Percentiles rank a stretch among this genome's conserved stretches.
Evolutionary conservation across 495 filamentous ascomycete genomes (phyloP).

Genomic region (Aspergillus heteromorphus): DNA sequence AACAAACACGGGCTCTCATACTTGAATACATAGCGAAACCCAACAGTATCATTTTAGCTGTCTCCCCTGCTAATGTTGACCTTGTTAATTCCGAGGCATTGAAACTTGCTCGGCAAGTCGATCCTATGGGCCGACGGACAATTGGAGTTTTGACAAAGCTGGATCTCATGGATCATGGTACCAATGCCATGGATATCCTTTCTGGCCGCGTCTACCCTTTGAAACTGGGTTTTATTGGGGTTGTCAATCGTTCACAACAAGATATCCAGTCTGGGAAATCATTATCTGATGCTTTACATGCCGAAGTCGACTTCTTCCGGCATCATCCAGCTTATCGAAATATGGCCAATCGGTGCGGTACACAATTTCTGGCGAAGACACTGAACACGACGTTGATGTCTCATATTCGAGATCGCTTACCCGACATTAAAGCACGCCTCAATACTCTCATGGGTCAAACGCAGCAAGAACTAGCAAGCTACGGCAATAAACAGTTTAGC

Average conservation of each 20-base stretch:
- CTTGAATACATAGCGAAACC: constrained; percentile 98
- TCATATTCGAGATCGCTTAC: constrained; percentile 91
- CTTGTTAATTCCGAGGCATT: constrained; percentile 97
- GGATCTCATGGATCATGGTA: constrained; percentile 98
- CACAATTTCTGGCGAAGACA: constrained; percentile 91
- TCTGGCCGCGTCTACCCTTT: constrained; percentile 94
- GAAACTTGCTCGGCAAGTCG: constrained; percentile 95
- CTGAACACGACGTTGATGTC: constrained; percentile 92
- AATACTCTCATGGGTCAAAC: constrained; percentile 99
- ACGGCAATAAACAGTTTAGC: constrained; percentile 96
- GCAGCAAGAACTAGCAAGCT: constrained; percentile 96
- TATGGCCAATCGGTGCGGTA: constrained; percentile 90
- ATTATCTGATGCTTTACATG: constrained; percentile 79
- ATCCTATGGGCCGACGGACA: constrained; percentile 88
- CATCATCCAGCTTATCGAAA: constrained; percentile 97
- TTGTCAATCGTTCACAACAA: constrained; percentile 97
- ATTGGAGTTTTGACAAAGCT: constrained; percentile 97
- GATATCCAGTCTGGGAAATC: constrained; percentile 96
- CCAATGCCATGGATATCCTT: constrained; percentile 94
- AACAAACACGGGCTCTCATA: constrained; percentile 95
- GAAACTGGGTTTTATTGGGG: constrained; percentile 96
- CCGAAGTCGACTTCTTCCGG: constrained; percentile 92
- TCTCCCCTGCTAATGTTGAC: constrained; percentile 97
- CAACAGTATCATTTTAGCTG: constrained; percentile 95
- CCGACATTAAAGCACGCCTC: constrained; percentile 95